A percentile compares a stretch with the other conserved stretches of the same genome.
Evolutionary conservation across 2,329 filamentous ascomycete species (phyloP).

Genomic region (Exutisphaerella laricina): DNA sequence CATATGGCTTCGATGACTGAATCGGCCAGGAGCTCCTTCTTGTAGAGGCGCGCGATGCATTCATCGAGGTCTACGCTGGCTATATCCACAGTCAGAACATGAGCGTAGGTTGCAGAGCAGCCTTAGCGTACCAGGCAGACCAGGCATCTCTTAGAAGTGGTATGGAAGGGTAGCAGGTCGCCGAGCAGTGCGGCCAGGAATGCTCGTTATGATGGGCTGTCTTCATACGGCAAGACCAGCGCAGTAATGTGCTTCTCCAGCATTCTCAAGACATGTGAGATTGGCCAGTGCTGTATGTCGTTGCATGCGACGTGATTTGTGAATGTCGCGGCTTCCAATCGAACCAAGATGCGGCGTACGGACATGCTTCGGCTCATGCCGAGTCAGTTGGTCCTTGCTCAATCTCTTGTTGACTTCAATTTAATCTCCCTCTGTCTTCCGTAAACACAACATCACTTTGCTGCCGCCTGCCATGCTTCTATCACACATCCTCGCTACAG

Average conservation of each 20-base stretch:
- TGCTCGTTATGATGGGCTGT: slow-evolving; percentile 15
- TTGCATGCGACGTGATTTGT: neutral
- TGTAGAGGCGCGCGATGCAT: slow-evolving; percentile 94
- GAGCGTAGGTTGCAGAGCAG: neutral
- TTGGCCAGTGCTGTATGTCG: neutral
- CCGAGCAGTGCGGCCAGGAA: slow-evolving; percentile 3
- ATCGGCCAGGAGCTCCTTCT: slow-evolving; percentile 93
- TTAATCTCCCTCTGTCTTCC: too few relatives aligned
- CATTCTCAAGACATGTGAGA: slow-evolving; percentile 18
- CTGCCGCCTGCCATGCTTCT: too few relatives aligned
- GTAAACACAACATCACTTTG: too few relatives aligned
- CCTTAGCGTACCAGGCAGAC: slow-evolving; percentile 44
- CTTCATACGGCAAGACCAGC: slow-evolving; percentile 17
- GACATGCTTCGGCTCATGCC: neutral
- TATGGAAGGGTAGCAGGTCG: neutral
- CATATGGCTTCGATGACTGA: slow-evolving; percentile 99
- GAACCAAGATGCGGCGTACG: too few relatives aligned
- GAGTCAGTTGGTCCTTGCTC: too few relatives aligned
- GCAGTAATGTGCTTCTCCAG: slow-evolving; percentile 11
- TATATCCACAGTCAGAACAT: slow-evolving; percentile 36
- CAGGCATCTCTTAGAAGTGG: slow-evolving; percentile 38
- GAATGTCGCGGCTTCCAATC: neutral
- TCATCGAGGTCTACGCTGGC: slow-evolving; percentile 97
- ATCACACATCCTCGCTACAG: too few relatives aligned
- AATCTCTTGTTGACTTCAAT: too few relatives aligned